These are phyloP conservation scores for Abrus pulchellus DNA, from an alignment of 306 rosid genomes.

Conservation along the genomic window DNA sequence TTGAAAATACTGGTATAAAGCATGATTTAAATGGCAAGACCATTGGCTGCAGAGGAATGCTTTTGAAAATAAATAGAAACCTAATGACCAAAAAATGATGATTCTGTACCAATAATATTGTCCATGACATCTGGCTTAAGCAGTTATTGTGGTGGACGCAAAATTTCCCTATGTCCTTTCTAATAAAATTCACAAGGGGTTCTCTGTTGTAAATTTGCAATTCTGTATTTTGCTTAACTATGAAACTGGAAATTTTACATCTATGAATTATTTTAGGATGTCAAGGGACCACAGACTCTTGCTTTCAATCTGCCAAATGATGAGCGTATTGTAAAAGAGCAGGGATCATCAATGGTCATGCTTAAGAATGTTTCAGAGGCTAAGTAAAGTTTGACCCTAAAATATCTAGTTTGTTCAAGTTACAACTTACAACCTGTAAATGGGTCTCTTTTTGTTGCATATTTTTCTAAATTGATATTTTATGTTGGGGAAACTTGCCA, in stretches of 20 bases:
- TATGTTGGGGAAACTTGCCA: slow-evolving; percentile 32
- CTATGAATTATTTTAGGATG: slow-evolving; percentile 71
- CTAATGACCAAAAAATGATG: slow-evolving; percentile 28
- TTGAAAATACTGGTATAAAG: not conserved
- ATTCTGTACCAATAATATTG: slow-evolving; percentile 22
- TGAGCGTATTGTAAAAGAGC: slow-evolving; percentile 84
- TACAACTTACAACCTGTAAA: slow-evolving; percentile 25
- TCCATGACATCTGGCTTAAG: slow-evolving; percentile 33
- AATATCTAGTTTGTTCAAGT: slow-evolving; percentile 37
- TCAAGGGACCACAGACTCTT: slow-evolving; percentile 95
- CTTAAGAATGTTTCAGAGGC: slow-evolving; percentile 99
- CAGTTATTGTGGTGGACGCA: slow-evolving; percentile 30
- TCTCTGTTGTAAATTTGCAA: slow-evolving; percentile 1
- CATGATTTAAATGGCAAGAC: slow-evolving; percentile 5
- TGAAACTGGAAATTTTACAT: slow-evolving; percentile 35
- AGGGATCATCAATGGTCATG: slow-evolving; percentile 96
- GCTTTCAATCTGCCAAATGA: slow-evolving; percentile 99
- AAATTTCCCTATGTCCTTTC: not conserved
- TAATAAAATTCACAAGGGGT: not conserved
- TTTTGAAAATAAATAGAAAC: not conserved
- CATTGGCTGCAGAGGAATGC: not conserved
- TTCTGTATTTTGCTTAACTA: slow-evolving; percentile 23
- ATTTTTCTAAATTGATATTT: slow-evolving; percentile 11
- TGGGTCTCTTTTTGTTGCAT: slow-evolving; percentile 33
- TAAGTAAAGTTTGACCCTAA: slow-evolving; percentile 64